These are phyloP conservation scores for Millerozyma miso DNA, from an alignment of 805 yeast species.

Conservation along the genomic window DNA sequence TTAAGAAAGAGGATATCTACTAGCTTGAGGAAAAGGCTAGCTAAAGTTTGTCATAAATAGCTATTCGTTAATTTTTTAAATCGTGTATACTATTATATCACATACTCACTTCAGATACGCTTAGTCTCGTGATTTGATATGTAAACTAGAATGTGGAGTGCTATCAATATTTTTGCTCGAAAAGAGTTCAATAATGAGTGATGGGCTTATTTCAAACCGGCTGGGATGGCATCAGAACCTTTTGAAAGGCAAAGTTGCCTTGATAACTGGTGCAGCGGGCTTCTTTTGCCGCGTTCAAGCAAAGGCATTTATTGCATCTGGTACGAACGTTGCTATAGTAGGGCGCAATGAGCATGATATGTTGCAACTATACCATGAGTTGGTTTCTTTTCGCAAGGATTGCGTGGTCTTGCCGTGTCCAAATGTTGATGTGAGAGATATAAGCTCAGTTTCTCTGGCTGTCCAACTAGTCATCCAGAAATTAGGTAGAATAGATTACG, in stretches of 20 bases:
- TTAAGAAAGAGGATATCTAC: conserved; percentile 9
- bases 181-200: neutral
- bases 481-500: conserved; percentile 79
- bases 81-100: no score
- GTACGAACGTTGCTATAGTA: conserved; percentile 82
- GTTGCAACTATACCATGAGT: conserved; percentile 60
- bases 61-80: no score
- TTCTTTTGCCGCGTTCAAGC: conserved; percentile 90
- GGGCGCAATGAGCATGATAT: conserved; percentile 76
- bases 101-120: no score
- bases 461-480: conserved; percentile 59
- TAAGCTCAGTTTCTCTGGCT: conserved; percentile 55
- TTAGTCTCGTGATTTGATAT: no score
- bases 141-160: no score
- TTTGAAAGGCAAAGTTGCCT: conserved; percentile 80
- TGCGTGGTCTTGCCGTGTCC: conserved; percentile 69
- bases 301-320: conserved; percentile 76
- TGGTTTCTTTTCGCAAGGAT: conserved; percentile 52
- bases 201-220: neutral
- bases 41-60: conserved; percentile 5
- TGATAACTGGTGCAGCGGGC: conserved; percentile 96
- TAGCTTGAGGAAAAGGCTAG: conserved; percentile 10
- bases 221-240: conserved; percentile 51
- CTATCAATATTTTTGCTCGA: no score
- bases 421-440: conserved; percentile 73